phyloP scores from a whole-genome alignment of 2,329 filamentous ascomycete species.

The Drechslera avenae region DNA sequence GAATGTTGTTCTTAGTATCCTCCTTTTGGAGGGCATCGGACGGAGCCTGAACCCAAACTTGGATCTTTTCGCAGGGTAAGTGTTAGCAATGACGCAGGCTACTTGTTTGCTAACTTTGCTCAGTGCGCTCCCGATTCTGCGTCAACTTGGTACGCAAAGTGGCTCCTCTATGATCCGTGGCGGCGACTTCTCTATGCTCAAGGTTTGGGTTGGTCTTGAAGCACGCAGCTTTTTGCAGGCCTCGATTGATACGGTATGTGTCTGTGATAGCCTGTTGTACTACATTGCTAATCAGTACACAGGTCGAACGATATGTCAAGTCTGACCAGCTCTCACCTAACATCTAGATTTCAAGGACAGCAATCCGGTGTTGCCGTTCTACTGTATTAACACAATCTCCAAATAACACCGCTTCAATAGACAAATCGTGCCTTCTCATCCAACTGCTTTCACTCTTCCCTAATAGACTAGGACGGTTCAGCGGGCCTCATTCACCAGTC shows the following conservation, averaged over 20 bases:
- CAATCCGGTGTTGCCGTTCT: background rate
- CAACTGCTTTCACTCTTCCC: no score
- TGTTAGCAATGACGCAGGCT: slow-evolving; percentile 3
- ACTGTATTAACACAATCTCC: background rate
- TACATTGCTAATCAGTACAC: slow-evolving; percentile 7
- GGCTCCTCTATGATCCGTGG: slow-evolving; percentile 60
- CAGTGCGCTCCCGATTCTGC: slow-evolving; percentile 86
- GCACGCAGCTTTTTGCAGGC: slow-evolving; percentile 87
- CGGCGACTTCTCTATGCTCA: slow-evolving; percentile 70
- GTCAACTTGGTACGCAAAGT: slow-evolving; percentile 81
- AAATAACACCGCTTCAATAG: background rate
- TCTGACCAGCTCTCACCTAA: slow-evolving; percentile 89
- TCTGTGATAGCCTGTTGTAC: background rate
- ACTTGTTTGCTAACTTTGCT: slow-evolving; percentile 13
- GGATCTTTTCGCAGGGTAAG: slow-evolving; percentile 78
- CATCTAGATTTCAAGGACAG: slow-evolving; percentile 57
- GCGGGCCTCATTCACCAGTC: no score
- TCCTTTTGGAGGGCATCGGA: slow-evolving; percentile 92
- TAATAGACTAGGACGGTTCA: no score
- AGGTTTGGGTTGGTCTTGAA: slow-evolving; percentile 90
- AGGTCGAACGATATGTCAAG: slow-evolving; percentile 88
- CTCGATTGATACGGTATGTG: slow-evolving; percentile 81
- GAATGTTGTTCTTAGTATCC: slow-evolving; percentile 94
- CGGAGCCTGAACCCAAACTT: slow-evolving; percentile 82
- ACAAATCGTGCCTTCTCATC: no score